Percentiles rank a stretch among this genome's conserved stretches.
These are phyloP conservation scores for Fusarium coicis DNA, from an alignment of 2,329 filamentous ascomycete genomes.

Conservation along the genomic window DNA sequence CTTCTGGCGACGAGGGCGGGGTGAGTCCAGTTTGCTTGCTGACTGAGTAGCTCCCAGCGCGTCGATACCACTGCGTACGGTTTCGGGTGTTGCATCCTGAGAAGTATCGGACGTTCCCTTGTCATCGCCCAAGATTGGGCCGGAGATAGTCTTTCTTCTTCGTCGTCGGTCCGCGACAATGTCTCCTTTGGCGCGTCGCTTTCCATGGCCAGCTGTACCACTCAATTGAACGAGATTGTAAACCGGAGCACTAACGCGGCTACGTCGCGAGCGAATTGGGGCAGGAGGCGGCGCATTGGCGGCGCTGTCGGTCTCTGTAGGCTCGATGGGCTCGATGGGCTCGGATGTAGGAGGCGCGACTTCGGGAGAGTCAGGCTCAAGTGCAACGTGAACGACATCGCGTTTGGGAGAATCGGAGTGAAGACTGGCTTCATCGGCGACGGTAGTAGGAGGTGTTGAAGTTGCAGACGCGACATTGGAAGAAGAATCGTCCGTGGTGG, in stretches of 20 bases:
- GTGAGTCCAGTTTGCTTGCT: slow-evolving; percentile 51
- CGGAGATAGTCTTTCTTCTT: slow-evolving; percentile 59
- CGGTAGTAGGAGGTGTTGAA: slow-evolving; percentile 74
- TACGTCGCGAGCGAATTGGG: slow-evolving; percentile 61
- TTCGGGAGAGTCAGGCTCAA: slow-evolving; percentile 46
- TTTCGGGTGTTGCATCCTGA: slow-evolving; percentile 26
- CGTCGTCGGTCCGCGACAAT: slow-evolving; percentile 56
- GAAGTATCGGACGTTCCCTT: slow-evolving; percentile 17
- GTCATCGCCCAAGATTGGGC: slow-evolving; percentile 44
- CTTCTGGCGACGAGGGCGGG: slow-evolving; percentile 48
- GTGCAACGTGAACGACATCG: slow-evolving; percentile 50
- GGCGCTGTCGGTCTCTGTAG: slow-evolving; percentile 14
- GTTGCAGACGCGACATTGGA: slow-evolving; percentile 66
- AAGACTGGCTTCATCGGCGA: slow-evolving; percentile 70
- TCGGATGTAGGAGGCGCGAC: slow-evolving; percentile 20
- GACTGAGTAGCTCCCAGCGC: slow-evolving; percentile 60
- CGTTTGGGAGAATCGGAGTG: slow-evolving; percentile 57
- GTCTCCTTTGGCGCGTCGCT: slow-evolving; percentile 64
- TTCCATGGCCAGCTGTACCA: slow-evolving; percentile 70
- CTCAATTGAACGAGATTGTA: slow-evolving; percentile 75
- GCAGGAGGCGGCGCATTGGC: slow-evolving; percentile 31
- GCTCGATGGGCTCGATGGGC: slow-evolving; percentile 27
- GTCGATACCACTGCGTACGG: slow-evolving; percentile 55
- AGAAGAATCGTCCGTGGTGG: slow-evolving; percentile 51
- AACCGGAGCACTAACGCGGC: slow-evolving; percentile 65